Base-by-base conservation (phyloP, 768 basidiomycete species). In the Lactarius vividus region DNA sequence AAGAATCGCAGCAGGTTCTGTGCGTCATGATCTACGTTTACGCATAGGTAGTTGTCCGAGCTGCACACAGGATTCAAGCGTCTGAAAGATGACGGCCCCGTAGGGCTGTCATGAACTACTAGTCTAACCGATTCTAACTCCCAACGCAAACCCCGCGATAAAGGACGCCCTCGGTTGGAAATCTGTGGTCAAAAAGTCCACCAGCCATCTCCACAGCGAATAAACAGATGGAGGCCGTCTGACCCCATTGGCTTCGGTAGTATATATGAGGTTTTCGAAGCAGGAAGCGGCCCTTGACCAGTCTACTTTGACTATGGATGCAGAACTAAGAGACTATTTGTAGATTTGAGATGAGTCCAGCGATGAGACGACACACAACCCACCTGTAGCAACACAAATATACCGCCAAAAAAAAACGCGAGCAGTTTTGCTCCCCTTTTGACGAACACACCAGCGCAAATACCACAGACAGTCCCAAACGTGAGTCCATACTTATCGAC, bases 151-250 rank as follows among this genome's bases (percentile, higher is more conserved):
- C 10, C 96, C 96, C 4, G 87, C 93, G 39, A 94, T 71, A 77
- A 97, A 97, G 16, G 91, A 88, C 2, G 94, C 95, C 67, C 95
- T 79, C 53, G 88, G 90, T 73, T 94, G 96, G 77, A 98, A 96
- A 74, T 97, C 93, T 8, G 94, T 91, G 0, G 91, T 92, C 75
- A 98, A 77, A 78, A 98, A 97, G 75, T 92, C 80, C 28, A 90
- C 75, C 28, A 88, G 70, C 76, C 87, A 87, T 44, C 73, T 81
- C 84, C 89, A 92, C 29, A 90, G 72, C 2, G 86, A 83, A 23
- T 75, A 74, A 61, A 92, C 75, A 4, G 85, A 92, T 2, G 91
- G 89, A 3, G 92, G 82, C 58, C 77, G 82, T 66, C 73, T 81
- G 11, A 73, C 74, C 2, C 88, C 89, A 0, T 79, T 75, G 8